A percentile compares a stretch with the other conserved stretches of the same genome.
These are phyloP conservation scores for Penicillium sp. DNA, from an alignment of 2,329 filamentous ascomycete species.

Conservation along the genomic window DNA sequence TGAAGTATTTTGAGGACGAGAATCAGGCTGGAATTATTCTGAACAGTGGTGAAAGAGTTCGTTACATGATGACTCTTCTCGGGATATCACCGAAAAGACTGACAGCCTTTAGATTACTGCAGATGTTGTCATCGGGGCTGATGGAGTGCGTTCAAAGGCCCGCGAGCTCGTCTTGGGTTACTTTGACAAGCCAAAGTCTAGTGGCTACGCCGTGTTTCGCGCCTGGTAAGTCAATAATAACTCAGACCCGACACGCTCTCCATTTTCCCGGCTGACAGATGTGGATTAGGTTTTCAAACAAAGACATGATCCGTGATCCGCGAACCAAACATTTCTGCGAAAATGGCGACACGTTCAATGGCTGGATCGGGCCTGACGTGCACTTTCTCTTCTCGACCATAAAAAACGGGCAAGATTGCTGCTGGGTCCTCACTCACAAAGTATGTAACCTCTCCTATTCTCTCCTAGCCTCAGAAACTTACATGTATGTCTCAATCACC, in stretches of 20 bases:
- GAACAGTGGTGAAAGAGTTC: slow-evolving; percentile 50
- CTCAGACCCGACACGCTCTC: background rate
- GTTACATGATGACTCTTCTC: background rate
- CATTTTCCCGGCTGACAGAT: background rate
- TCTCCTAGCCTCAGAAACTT: no score
- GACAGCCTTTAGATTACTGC: slow-evolving; percentile 25
- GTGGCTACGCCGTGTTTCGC: slow-evolving; percentile 33
- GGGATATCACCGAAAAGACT: background rate
- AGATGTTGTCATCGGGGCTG: slow-evolving; percentile 58
- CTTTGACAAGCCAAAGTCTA: slow-evolving; percentile 38
- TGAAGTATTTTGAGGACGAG: slow-evolving; percentile 59
- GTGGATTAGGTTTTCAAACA: slow-evolving; percentile 23
- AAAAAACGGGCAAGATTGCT: slow-evolving; percentile 56
- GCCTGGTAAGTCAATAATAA: slow-evolving; percentile 21
- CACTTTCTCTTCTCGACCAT: slow-evolving; percentile 52
- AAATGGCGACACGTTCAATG: slow-evolving; percentile 54
- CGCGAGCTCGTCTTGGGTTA: slow-evolving; percentile 49
- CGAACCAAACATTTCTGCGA: slow-evolving; percentile 53
- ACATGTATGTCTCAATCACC: background rate
- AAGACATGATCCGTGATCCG: slow-evolving; percentile 25
- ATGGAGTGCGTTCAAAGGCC: slow-evolving; percentile 58
- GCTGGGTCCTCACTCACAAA: slow-evolving; percentile 59
- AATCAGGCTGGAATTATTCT: slow-evolving; percentile 55
- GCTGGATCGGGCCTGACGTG: slow-evolving; percentile 55
- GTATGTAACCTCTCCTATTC: slow-evolving; percentile 23